Evolutionary conservation across 495 filamentous ascomycete genomes (phyloP).

Genomic region (Xylaria castorea): DNA sequence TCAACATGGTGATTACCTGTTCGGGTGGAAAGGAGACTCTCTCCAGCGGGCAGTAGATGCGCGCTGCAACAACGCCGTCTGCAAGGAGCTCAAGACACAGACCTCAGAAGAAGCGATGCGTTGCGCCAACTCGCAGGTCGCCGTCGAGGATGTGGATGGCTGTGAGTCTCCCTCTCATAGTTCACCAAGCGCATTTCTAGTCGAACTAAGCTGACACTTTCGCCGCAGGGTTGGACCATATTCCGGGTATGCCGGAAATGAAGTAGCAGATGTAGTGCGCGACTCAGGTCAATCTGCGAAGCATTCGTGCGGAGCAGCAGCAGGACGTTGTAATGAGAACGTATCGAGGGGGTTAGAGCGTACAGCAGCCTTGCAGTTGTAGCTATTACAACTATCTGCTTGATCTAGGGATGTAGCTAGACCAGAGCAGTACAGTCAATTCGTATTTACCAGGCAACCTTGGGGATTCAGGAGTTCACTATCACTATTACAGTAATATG

Average conservation of each 20-base stretch:
- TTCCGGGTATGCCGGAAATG: constrained; percentile 20
- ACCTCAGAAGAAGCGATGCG: constrained; percentile 41
- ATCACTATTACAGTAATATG: not conserved
- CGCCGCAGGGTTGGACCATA: constrained; percentile 3
- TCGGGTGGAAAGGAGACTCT: constrained; percentile 44
- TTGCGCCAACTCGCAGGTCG: constrained; percentile 46
- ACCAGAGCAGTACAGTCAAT: not conserved
- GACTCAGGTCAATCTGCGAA: not conserved
- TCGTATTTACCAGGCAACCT: not conserved
- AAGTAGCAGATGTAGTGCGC: not conserved
- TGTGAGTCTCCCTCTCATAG: constrained; percentile 34
- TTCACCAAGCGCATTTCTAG: not conserved
- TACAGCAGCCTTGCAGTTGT: not conserved
- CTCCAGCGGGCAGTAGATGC: constrained; percentile 47
- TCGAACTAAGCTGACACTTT: not conserved
- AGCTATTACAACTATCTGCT: not conserved
- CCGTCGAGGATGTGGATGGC: constrained; percentile 44
- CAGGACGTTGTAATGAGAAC: not conserved
- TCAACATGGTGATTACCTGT: constrained; percentile 47
- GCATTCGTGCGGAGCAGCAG: not conserved
- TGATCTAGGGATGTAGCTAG: not conserved
- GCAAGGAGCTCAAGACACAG: constrained; percentile 43
- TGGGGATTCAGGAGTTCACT: not conserved
- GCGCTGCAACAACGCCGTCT: constrained; percentile 43
- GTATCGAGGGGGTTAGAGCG: not conserved